These are phyloP conservation scores for Colletotrichum trifolii DNA, from an alignment of 2,329 filamentous ascomycete species.

Conservation along the genomic window DNA sequence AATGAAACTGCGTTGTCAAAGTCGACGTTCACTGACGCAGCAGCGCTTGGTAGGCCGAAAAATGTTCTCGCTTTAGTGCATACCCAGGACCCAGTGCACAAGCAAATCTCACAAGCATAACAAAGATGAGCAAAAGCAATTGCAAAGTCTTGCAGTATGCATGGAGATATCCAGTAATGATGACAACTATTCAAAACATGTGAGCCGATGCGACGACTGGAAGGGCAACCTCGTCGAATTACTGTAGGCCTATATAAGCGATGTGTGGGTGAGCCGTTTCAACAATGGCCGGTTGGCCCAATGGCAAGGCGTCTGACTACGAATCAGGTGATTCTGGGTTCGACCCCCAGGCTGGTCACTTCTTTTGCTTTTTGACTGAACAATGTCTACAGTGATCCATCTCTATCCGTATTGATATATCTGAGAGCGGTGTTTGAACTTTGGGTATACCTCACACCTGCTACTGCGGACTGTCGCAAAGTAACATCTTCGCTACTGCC, in stretches of 20 bases:
- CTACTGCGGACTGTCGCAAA: not conserved
- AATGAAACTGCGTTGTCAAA: not conserved
- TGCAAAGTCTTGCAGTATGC: not conserved
- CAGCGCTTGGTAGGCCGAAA: not conserved
- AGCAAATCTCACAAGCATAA: too few relatives aligned
- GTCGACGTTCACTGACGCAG: not conserved
- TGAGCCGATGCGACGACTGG: not conserved
- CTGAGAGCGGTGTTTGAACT: too few relatives aligned
- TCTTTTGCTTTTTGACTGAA: not conserved
- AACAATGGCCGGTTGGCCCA: slow-evolving; percentile 22
- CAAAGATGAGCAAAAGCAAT: not conserved
- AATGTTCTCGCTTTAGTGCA: slow-evolving; percentile 29
- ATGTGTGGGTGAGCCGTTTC: accelerated
- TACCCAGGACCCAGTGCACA: slow-evolving; percentile 9
- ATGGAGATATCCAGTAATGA: too few relatives aligned
- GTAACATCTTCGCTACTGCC: not conserved
- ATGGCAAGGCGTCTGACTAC: slow-evolving; percentile 21
- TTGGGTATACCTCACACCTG: too few relatives aligned
- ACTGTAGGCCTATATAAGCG: not conserved
- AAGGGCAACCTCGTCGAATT: not conserved
- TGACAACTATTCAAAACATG: too few relatives aligned
- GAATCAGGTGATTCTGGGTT: slow-evolving; percentile 36
- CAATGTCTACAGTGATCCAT: too few relatives aligned
- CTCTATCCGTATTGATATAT: too few relatives aligned
- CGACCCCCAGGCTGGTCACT: slow-evolving; percentile 36